Evolutionary conservation across 345 rosid species (phyloP), one percentile per base, ranked within the genome.

Genomic region (Rhodamnia rubescens): DNA sequence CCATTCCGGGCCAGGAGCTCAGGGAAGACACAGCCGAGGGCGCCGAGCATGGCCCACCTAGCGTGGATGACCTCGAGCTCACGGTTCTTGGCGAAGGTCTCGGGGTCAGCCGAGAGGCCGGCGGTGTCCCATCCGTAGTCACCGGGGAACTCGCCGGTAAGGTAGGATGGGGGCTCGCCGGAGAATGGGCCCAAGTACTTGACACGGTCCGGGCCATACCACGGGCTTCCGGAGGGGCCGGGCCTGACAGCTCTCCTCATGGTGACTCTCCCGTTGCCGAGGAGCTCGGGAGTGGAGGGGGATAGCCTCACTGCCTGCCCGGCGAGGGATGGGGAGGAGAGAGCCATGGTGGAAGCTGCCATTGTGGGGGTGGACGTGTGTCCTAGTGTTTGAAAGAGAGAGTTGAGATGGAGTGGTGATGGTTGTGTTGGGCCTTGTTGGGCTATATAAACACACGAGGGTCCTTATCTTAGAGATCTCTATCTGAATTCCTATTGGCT

Each of bases 321-420:
- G 26, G 91, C 89, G 22, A 94, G 88, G 1, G 92, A 84, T 0
- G 93, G 88, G 74, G 94, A 93, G 55, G 94, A 94, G 49, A 94
- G 94, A 42, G 95, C 92, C 92, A 91, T 89, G 24, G 92, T 87
- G 11, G 93, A 85, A 74, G 94, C 85, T 3, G 95, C 92, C 96
- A 92, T 91, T 87, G 57, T 13, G 1, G 22, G 2, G 4, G 18
- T 29, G 82, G 57, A 47, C 50, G n/a, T 27, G 27, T 27, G 42
- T 44, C 53, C 3, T 22, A 18, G 47, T 78, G 85, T 36, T 7
- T 32, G n/a, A 44, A n/a, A 81, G 52, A 47, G 52, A 56, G 82
- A 47, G 24, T 64, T n/a, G 82, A 18, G 58, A n/a, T 59, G 52
- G 29, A 9, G 58, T 20, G 36, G 55, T 21, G 78, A 36, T 69